A percentile compares a stretch with the other conserved stretches of the same genome.
phyloP scores from a whole-genome alignment of 305 asterid species.

The Rubia balearica region DNA sequence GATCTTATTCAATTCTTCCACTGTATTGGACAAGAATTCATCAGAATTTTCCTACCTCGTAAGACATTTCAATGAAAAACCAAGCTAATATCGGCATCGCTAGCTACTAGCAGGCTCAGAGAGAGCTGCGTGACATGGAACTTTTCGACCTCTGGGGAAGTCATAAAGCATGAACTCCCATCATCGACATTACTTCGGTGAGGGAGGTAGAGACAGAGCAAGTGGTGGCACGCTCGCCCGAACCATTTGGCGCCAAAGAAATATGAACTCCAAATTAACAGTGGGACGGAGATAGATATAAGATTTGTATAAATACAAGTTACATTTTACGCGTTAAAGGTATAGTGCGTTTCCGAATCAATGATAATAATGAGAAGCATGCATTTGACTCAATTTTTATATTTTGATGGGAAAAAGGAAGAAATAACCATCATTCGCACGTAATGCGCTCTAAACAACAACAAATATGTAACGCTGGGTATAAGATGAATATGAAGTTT shows the following conservation, averaged over 20 bases:
- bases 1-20: conserved; percentile 36
- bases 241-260: conserved; percentile 35
- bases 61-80: conserved; percentile 26
- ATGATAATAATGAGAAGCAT: no score
- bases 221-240: conserved; percentile 46
- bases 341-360: no score
- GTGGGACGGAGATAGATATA: no score
- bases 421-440: no score
- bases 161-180: conserved; percentile 37
- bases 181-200: conserved; percentile 21
- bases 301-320: no score
- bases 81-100: conserved; percentile 23
- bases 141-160: conserved; percentile 41
- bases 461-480: no score
- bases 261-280: no score
- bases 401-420: no score
- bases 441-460: no score
- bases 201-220: conserved; percentile 50
- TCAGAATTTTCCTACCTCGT: conserved; percentile 33
- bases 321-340: no score
- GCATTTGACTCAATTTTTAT: no score
- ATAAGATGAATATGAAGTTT: no score
- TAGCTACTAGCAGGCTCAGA: conserved; percentile 26
- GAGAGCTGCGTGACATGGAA: conserved; percentile 35
- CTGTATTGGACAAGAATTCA: conserved; percentile 36